Base-by-base conservation (phyloP, 495 filamentous ascomycete species). In the Hyaloscypha variabilis region DNA sequence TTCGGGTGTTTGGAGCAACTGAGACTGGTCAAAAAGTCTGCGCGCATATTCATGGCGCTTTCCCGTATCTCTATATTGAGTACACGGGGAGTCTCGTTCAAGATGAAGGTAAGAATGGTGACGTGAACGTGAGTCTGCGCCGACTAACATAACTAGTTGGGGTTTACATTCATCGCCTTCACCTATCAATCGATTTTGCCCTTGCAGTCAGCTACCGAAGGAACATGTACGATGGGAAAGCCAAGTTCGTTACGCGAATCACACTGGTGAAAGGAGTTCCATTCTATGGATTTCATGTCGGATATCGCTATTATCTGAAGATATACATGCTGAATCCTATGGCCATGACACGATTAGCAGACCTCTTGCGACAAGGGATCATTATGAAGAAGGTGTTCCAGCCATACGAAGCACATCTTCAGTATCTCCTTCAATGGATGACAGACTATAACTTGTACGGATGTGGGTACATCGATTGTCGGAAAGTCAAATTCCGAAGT, bases 11-110 rank as follows among this genome's bases (percentile, higher is more conserved):
- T 75, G 96, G 95, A 0, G 88, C 93, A 5, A 97, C 95, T 2
- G 96, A 97, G 75, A 91, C 93, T 0, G 96, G 96, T 2, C 94
- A 99, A 75, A 96, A 94, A 67, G 91, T 98, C 19, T 98, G 95
- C 78, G 93, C 92, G 25, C 95, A 99, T 82, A 87, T 99, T 53
- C 95, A 99, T 74, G 95, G 96, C 66, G 94, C 89, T 30, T 93
- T 98, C 72, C 95, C 96, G 5, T 99, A 99, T 74, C 80, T 99
- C 11, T 98, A 91, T 74, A 80, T 99, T 66, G 87, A 95, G 76
- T 98, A 99, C 76, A 81, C 85, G 36, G 91, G 90, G 31, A 84
- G 84, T 53, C 75, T 96, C 55, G 83, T 82, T 10, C 77, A 82
- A 34, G 84, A 89, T 58, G 83, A 87, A 66, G 88, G 93, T 94